These are phyloP conservation scores for Tieghemiomyces parasiticus DNA, from an alignment of 192 early-diverging fungal genomes.

Conservation along the genomic window DNA sequence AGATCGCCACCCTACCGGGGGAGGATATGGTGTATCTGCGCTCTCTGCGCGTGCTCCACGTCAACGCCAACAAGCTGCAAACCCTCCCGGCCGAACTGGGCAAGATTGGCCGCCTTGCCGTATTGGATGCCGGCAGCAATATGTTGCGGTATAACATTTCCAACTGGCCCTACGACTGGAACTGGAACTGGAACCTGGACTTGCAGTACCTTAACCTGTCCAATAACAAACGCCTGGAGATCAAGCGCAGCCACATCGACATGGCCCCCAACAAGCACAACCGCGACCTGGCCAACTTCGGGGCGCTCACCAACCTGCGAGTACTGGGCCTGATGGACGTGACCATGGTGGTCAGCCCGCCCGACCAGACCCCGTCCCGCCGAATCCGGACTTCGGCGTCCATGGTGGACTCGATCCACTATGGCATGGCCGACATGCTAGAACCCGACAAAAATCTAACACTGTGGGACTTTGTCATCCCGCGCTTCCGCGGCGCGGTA, in stretches of 20 bases:
- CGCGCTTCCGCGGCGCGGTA: slow-evolving; percentile 65
- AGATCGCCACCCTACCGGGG: slow-evolving; percentile 65
- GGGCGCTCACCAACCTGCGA: slow-evolving; percentile 56
- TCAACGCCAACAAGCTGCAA: slow-evolving; percentile 83
- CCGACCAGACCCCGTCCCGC: slow-evolving; percentile 67
- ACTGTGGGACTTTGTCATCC: slow-evolving; percentile 75
- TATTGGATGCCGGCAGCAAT: slow-evolving; percentile 80
- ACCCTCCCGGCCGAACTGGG: slow-evolving; percentile 84
- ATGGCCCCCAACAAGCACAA: slow-evolving; percentile 18
- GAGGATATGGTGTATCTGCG: slow-evolving; percentile 68
- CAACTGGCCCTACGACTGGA: slow-evolving; percentile 95
- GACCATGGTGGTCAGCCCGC: slow-evolving; percentile 63
- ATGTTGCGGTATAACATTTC: slow-evolving; percentile 83
- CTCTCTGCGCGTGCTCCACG: slow-evolving; percentile 51
- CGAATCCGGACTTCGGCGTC: slow-evolving; percentile 72
- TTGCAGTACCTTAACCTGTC: slow-evolving; percentile 83
- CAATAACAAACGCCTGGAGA: slow-evolving; percentile 78
- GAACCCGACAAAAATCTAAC: slow-evolving; percentile 51
- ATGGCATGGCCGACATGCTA: slow-evolving; percentile 79
- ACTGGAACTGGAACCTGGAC: slow-evolving; percentile 89
- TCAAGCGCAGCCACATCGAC: slow-evolving; percentile 50
- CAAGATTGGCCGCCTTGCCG: slow-evolving; percentile 59
- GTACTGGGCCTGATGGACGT: slow-evolving; percentile 82
- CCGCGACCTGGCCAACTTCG: slow-evolving; percentile 58
- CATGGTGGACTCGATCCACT: slow-evolving; percentile 65